These are phyloP conservation scores for Isochrysis galbana DNA, from an alignment of 78 protist species.

Conservation along the genomic window DNA sequence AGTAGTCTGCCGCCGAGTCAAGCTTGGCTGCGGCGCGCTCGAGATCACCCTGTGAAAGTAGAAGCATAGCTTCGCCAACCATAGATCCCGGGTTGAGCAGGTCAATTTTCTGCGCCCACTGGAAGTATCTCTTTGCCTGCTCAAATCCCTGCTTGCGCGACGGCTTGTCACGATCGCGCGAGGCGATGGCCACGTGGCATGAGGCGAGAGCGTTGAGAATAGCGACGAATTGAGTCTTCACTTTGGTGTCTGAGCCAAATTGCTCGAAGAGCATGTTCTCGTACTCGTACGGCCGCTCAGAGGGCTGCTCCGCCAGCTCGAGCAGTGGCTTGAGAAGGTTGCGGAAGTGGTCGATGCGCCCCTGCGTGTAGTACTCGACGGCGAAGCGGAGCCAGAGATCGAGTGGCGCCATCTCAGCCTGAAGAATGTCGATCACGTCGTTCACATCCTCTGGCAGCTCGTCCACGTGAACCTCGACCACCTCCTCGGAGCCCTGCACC, in stretches of 20 bases:
- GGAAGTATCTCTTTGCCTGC: not conserved
- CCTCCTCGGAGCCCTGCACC: not conserved
- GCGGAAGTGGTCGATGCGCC: not conserved
- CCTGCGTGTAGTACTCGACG: not conserved
- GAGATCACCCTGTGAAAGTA: not conserved
- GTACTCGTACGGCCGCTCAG: not conserved
- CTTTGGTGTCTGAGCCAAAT: not conserved
- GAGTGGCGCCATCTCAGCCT: not conserved
- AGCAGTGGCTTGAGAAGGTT: not conserved
- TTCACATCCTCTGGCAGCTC: not conserved
- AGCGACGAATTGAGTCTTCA: not conserved
- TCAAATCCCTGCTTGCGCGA: not conserved
- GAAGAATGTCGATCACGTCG: not conserved
- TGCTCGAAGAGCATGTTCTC: not conserved
- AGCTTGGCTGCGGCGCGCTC: not conserved
- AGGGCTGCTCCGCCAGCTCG: not conserved
- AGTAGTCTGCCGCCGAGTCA: not conserved
- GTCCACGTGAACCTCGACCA: not conserved
- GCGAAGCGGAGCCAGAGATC: slow-evolving; percentile 11
- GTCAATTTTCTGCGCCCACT: not conserved
- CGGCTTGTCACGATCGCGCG: not conserved
- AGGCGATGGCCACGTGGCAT: not conserved
- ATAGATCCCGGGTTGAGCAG: not conserved
- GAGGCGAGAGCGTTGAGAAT: not conserved
- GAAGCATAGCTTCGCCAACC: not conserved